phyloP scores from a whole-genome alignment of 1,139 yeast species.

The Kodamaea arcana region DNA sequence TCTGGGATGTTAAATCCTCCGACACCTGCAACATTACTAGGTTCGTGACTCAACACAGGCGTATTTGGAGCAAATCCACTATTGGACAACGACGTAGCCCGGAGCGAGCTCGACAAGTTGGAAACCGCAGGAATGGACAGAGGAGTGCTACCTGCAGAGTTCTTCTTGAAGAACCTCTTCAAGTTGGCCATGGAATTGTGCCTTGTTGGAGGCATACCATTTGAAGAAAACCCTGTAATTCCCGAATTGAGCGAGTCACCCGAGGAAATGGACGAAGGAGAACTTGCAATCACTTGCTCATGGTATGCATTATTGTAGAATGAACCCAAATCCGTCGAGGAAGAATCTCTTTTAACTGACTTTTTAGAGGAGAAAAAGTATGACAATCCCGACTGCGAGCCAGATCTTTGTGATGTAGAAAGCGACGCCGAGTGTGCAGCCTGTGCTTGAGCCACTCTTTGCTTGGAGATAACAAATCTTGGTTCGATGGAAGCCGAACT shows the following conservation, averaged over 20 bases:
- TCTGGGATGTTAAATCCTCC: conserved; percentile 11
- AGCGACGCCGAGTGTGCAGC: conserved; percentile 34
- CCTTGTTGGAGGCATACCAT: conserved; percentile 24
- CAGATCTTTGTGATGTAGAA: conserved; percentile 32
- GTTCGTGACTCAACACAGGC: conserved; percentile 10
- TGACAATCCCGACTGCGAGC: conserved; percentile 49
- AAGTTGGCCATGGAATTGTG: conserved; percentile 77
- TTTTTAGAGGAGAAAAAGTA: conserved; percentile 40
- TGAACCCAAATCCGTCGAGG: conserved; percentile 43
- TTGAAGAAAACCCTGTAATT: conserved; percentile 1
- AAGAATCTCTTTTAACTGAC: conserved; percentile 20
- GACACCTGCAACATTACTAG: background rate
- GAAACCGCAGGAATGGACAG: conserved; percentile 23
- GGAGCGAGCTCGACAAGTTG: conserved; percentile 39
- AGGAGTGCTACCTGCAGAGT: conserved; percentile 24
- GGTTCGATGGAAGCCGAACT: conserved; percentile 56
- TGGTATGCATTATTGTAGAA: conserved; percentile 42
- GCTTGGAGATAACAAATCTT: conserved; percentile 69
- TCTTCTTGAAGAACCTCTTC: conserved; percentile 56
- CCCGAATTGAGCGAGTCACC: conserved; percentile 24
- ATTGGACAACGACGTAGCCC: conserved; percentile 16
- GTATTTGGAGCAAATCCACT: conserved; percentile 8
- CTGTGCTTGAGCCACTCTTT: conserved; percentile 59
- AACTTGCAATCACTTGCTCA: conserved; percentile 30
- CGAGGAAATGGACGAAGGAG: conserved; percentile 40